phyloP scores from a whole-genome alignment of 495 filamentous ascomycete genomes.

The Zalerion maritima region DNA sequence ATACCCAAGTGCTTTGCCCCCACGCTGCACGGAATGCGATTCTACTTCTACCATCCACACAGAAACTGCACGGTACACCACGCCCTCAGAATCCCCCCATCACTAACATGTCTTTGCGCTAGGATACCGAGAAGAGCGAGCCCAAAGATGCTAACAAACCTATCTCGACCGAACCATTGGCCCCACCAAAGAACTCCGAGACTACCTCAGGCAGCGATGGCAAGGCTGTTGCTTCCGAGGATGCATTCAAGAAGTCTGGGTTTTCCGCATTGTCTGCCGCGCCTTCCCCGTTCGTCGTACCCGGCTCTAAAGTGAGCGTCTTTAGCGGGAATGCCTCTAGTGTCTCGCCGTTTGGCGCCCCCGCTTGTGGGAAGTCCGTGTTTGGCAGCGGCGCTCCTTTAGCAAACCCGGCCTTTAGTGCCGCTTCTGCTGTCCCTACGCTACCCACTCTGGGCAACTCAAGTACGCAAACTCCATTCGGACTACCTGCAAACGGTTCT shows the following conservation, averaged over 20 bases:
- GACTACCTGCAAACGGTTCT: conserved; percentile 17
- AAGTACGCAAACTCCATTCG: conserved; percentile 11
- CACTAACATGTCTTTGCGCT: no score
- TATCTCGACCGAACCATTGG: neutral
- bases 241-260: conserved; percentile 15
- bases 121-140: no score
- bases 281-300: conserved; percentile 17
- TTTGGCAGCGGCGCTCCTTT: conserved; percentile 6
- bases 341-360: conserved; percentile 27
- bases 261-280: conserved; percentile 14
- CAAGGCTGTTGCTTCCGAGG: conserved; percentile 6
- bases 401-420: conserved; percentile 10
- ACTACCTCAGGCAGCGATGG: conserved; percentile 3
- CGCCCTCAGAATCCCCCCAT: no score
- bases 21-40: no score
- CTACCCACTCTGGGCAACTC: conserved; percentile 13
- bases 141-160: conserved; percentile 3
- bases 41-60: no score
- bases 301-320: conserved; percentile 17
- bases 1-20: no score
- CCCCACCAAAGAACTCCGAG: neutral
- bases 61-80: no score
- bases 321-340: conserved; percentile 18
- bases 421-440: conserved; percentile 6
- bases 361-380: conserved; percentile 10